Percentiles rank a stretch among this genome's conserved stretches.
Conservation (phyloP, 2,329 filamentous ascomycete genomes). For the Aspergillus vadensis region DNA sequence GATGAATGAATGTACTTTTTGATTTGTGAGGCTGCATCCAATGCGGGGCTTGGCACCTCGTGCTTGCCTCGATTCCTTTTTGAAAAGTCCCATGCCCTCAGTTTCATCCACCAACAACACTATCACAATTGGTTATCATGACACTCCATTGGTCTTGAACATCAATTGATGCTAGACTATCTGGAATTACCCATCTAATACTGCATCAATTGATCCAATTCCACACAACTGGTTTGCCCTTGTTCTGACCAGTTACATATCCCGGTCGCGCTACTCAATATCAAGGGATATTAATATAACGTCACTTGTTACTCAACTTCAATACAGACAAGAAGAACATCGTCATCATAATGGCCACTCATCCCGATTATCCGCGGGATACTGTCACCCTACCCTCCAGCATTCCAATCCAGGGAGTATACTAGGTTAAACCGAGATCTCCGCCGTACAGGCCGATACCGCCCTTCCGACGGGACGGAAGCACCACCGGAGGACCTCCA, state of each 20-base stretch:
- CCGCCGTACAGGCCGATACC: not conserved
- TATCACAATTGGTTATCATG: too few species aligned
- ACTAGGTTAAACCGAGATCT: not conserved
- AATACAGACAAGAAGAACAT: too few species aligned
- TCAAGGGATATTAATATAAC: not conserved
- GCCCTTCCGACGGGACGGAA: constrained; percentile 9
- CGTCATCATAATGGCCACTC: too few species aligned
- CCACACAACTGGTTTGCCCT: not conserved
- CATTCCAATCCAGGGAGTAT: too few species aligned
- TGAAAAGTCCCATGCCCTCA: not conserved
- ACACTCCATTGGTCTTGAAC: too few species aligned
- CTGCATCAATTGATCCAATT: not conserved
- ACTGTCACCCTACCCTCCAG: too few species aligned
- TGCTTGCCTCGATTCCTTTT: not conserved
- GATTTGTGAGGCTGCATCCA: not conserved
- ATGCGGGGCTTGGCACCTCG: not conserved
- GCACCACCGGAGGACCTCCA: not conserved
- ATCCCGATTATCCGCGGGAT: too few species aligned
- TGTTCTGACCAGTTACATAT: not conserved
- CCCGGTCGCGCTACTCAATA: not conserved
- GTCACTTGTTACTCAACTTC: too few species aligned
- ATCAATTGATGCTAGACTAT: not conserved
- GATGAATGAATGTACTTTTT: not conserved
- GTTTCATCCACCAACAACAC: too few species aligned
- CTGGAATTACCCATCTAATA: not conserved